phyloP scores from a whole-genome alignment of 495 filamentous ascomycete species.

The Bathelium albidoporum region DNA sequence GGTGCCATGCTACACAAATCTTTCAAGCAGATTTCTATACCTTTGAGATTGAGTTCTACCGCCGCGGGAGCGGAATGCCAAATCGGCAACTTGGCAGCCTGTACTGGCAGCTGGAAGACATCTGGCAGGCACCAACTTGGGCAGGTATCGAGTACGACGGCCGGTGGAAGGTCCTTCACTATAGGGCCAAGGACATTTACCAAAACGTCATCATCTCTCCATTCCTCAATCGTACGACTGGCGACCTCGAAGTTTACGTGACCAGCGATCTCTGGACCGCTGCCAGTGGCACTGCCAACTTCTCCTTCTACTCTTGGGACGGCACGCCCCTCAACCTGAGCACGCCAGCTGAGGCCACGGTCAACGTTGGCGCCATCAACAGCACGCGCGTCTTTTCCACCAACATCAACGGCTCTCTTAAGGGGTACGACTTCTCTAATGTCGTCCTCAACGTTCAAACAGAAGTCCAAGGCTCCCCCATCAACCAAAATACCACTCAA shows the following conservation, averaged over 20 bases:
- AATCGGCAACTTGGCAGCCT: slow-evolving; percentile 52
- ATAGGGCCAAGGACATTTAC: slow-evolving; percentile 51
- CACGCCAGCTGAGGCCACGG: slow-evolving; percentile 7
- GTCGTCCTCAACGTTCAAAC: slow-evolving; percentile 48
- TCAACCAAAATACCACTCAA: slow-evolving; percentile 40
- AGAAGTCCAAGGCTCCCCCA: slow-evolving; percentile 41
- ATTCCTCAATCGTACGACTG: slow-evolving; percentile 47
- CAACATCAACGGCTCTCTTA: slow-evolving; percentile 29
- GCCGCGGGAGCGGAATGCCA: slow-evolving; percentile 48
- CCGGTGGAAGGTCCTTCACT: slow-evolving; percentile 57
- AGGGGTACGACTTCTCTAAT: slow-evolving; percentile 32
- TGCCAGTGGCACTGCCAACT: slow-evolving; percentile 15
- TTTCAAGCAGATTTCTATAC: slow-evolving; percentile 62
- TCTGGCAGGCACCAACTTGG: slow-evolving; percentile 53
- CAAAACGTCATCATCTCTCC: slow-evolving; percentile 50
- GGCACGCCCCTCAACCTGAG: slow-evolving; percentile 20
- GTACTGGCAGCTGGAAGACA: slow-evolving; percentile 64
- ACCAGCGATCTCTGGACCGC: slow-evolving; percentile 45
- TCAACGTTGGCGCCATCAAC: slow-evolving; percentile 52
- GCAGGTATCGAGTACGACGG: slow-evolving; percentile 55
- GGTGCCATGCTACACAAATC: slow-evolving; percentile 56
- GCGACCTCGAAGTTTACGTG: slow-evolving; percentile 49
- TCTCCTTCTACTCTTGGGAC: slow-evolving; percentile 27
- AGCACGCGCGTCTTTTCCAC: slow-evolving; percentile 43
- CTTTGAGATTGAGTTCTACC: slow-evolving; percentile 55